These are phyloP conservation scores for Talaromyces albobiverticillius DNA, from an alignment of 2,329 filamentous ascomycete species.

Conservation along the genomic window DNA sequence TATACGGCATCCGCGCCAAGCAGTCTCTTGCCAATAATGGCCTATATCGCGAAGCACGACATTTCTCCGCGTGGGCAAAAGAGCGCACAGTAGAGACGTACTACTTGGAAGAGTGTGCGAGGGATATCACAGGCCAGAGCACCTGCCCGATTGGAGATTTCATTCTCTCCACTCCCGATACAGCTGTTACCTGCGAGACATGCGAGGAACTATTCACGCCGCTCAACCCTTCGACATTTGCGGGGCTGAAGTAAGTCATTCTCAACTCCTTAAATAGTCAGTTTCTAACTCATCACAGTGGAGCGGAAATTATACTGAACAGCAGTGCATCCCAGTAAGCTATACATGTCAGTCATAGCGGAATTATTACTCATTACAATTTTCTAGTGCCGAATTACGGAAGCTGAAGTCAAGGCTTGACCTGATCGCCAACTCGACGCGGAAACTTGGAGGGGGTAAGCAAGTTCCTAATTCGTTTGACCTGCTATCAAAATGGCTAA, in stretches of 20 bases:
- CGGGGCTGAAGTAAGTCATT: neutral
- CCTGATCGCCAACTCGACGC: conserved; percentile 63
- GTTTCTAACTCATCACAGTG: too few relatives aligned
- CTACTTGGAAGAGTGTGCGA: conserved; percentile 56
- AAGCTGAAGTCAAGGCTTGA: conserved; percentile 63
- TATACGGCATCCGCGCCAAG: conserved; percentile 66
- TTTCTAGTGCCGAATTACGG: conserved; percentile 50
- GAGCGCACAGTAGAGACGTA: conserved; percentile 57
- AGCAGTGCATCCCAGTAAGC: conserved; percentile 39
- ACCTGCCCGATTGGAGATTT: conserved; percentile 58
- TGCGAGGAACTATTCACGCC: conserved; percentile 62
- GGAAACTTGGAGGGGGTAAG: conserved; percentile 33
- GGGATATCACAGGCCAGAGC: conserved; percentile 43
- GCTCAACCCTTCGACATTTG: conserved; percentile 22
- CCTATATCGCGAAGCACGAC: conserved; percentile 45
- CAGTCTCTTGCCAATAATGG: conserved; percentile 67
- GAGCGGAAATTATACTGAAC: conserved; percentile 69
- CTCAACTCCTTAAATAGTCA: too few relatives aligned
- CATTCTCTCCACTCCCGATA: conserved; percentile 60
- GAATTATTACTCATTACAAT: neutral
- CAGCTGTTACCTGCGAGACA: conserved; percentile 47
- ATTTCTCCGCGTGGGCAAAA: conserved; percentile 62
- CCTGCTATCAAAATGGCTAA: neutral
- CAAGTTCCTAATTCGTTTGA: neutral
- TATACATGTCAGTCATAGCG: neutral